Base-by-base conservation (phyloP, 1,284 basidiomycete species). In the Tilletia walkeri region DNA sequence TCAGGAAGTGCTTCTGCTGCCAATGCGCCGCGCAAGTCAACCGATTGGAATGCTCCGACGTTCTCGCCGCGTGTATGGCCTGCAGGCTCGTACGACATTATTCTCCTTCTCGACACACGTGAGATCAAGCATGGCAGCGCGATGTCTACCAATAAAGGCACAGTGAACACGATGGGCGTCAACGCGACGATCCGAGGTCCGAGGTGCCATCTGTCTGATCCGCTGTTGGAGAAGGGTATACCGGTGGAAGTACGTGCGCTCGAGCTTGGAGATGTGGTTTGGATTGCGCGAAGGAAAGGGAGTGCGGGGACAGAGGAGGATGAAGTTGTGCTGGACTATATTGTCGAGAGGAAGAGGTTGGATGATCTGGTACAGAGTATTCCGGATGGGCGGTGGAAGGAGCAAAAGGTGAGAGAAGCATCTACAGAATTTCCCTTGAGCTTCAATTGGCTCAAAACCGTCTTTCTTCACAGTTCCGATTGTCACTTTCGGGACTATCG, bases 311-410 rank as follows among this genome's bases (percentile, higher is more conserved):
- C 71, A 0, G 78, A 78, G 39, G 69, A 72, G 54, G 74, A 80
- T 48, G 87, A 88, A 68, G 86, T 86, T 71, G 86, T 88, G 18
- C 79, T 89, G 49, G 87, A 88, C 73, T 87, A 85, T 68, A 86
- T 88, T 10, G 84, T 87, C 3, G 88, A 89, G 82, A 80, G 88
- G 66, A 89, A 89, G 75, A 74, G 88, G 20, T 79, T 88, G 24
- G 88, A 88, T 70, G 88, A 89, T 80, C 73, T 88, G 59, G 84
- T 84, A 41, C 77, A 71, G 9, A 87, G 86, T 65, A 86, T 89
- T 70, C 78, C 84, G 30, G 88, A 88, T 72, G 86, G 87, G 4
- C 79, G 88, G 20, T 89, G 87, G 77, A 82, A 84, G 68, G 87
- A 87, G 69, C 88, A 89, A 74, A 88, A 88, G 82, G 87, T 79